Base-by-base conservation (phyloP, 352 stramenopile genomes). In the Phytophthora multivora region DNA sequence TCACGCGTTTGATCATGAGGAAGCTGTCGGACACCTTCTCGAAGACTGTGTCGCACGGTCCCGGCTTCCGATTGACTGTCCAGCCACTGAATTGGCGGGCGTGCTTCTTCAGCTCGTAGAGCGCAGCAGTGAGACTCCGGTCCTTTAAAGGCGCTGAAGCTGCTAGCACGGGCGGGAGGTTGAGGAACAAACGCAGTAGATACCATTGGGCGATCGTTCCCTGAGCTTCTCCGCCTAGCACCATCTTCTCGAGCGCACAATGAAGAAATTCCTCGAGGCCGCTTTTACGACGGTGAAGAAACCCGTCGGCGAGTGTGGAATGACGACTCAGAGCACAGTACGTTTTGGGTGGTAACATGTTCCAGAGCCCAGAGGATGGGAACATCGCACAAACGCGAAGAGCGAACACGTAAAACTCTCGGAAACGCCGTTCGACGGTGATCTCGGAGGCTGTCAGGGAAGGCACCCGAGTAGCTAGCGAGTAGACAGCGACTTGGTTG, bases 341-440 rank as follows among this genome's bases (percentile, higher is more conserved):
- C 13, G 78, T 89, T 63, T 93, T 93, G 15, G 84, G 84, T 3
- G 84, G 81, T 3, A 93, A 45, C 0, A 80, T 59, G 25, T 72
- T 58, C 84, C 74, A 89, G 7, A 91, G 46, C 11, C 88, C 69
- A 36, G 71, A 55, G 0, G 76, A 80, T 5, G 83, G 78, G 25
- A 86, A 88, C 76, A 93, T 93, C 4, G 73, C 50, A 57, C 81
- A 86, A 23, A 90, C 66, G 0, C 73, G 66, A 35, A 80, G 62
- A 9, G 84, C 84, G 19, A 93, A 89, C 12, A 72, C 75, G 59
- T 91, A 90, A 48, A 93, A 93, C 58, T 93, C 84, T 19, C 81
- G 81, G 60, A 91, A 93, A 9, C 84, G 74, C 9, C 84, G 69
- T 51, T 93, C 84, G 39, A 91, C 67, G 6, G 51, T 71, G 38